Conservation (phyloP, 2,329 filamentous ascomycete species). For the Aurifilum marmelostoma region DNA sequence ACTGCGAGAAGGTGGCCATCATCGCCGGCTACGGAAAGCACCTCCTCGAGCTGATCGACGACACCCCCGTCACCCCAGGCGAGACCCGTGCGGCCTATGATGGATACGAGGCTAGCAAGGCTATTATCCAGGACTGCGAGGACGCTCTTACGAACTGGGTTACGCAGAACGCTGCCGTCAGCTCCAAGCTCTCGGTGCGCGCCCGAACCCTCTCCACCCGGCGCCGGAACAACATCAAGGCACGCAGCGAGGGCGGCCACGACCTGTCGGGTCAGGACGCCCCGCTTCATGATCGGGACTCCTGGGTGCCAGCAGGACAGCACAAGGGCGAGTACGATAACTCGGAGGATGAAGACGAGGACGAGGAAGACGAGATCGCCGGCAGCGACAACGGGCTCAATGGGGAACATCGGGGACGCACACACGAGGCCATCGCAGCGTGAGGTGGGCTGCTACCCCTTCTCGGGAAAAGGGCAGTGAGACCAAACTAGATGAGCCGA, state of each 20-base stretch:
- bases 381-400: slow-evolving; percentile 55
- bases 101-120: slow-evolving; percentile 97
- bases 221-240: slow-evolving; percentile 71
- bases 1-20: slow-evolving; percentile 97
- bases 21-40: slow-evolving; percentile 98
- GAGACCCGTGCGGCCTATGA: slow-evolving; percentile 96
- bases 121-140: slow-evolving; percentile 98
- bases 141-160: slow-evolving; percentile 98
- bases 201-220: slow-evolving; percentile 87
- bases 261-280: slow-evolving; percentile 84
- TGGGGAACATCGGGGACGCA: slow-evolving; percentile 60
- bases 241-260: slow-evolving; percentile 73
- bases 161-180: slow-evolving; percentile 83
- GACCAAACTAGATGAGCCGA: not conserved
- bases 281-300: slow-evolving; percentile 76
- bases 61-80: slow-evolving; percentile 94
- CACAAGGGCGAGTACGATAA: slow-evolving; percentile 63
- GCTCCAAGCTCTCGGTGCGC: slow-evolving; percentile 82
- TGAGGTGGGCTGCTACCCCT: slow-evolving; percentile 35
- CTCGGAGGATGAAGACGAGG: slow-evolving; percentile 68
- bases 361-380: slow-evolving; percentile 48
- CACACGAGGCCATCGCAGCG: slow-evolving; percentile 54
- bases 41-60: slow-evolving; percentile 93
- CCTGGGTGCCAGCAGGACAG: slow-evolving; percentile 76
- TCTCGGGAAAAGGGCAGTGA: not conserved